These are phyloP conservation scores for Ceratocystis harringtonii DNA, from an alignment of 2,329 filamentous ascomycete species.

Conservation along the genomic window DNA sequence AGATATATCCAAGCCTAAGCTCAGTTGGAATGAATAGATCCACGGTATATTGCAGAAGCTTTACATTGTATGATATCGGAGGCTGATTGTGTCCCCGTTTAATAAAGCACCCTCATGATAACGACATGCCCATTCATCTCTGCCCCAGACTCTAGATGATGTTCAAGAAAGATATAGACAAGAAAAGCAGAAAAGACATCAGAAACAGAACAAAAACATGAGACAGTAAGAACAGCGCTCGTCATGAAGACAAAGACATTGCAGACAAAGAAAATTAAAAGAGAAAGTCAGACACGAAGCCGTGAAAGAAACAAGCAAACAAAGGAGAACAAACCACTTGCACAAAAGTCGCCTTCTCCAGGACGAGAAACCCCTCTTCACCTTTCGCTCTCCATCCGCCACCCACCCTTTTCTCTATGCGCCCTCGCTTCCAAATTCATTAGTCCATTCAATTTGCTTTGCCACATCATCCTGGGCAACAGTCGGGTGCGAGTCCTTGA, in stretches of 20 bases:
- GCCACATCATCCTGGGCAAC: conserved; percentile 76
- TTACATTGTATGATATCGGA: too few species aligned
- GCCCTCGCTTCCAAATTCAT: conserved; percentile 90
- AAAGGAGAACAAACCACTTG: neutral
- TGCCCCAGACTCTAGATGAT: neutral
- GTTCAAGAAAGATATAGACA: conserved; percentile 5
- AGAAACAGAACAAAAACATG: neutral
- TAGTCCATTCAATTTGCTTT: conserved; percentile 81
- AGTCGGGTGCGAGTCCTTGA: conserved; percentile 76
- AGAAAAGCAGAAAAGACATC: neutral
- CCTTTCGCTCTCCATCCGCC: too few species aligned
- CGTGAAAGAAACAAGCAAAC: neutral
- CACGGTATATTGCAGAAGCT: too few species aligned
- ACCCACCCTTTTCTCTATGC: conserved; percentile 24
- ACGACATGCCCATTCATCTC: neutral
- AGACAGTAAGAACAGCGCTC: neutral
- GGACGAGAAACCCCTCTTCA: too few species aligned
- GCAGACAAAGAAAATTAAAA: neutral
- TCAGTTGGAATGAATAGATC: too few species aligned
- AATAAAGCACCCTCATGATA: neutral
- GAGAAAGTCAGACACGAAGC: neutral
- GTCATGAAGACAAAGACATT: neutral
- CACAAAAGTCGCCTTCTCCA: neutral
- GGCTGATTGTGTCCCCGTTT: too few species aligned
- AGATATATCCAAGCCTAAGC: too few species aligned